Percentiles rank a stretch among this genome's conserved stretches.
Conservation (phyloP, 2,329 filamentous ascomycete genomes). For the Fusarium chuoi region DNA sequence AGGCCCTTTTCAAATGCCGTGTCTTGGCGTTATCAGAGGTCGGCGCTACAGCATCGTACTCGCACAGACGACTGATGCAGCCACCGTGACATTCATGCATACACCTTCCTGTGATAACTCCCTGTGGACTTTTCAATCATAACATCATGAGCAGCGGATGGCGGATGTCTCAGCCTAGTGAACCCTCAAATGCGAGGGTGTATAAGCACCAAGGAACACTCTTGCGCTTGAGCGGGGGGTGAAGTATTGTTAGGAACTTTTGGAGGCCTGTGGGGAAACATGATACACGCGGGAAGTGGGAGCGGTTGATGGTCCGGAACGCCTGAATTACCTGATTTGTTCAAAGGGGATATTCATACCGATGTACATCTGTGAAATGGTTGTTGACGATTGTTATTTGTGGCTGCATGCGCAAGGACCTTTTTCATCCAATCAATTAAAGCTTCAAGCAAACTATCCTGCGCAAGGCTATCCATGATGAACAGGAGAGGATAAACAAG, state of each 20-base stretch:
- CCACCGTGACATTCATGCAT: not conserved
- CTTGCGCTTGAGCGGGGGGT: not conserved
- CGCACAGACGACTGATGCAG: fast-evolving
- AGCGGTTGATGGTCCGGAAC: fast-evolving
- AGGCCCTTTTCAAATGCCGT: fast-evolving
- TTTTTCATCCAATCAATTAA: not conserved
- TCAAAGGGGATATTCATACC: no score
- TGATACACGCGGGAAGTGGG: fast-evolving
- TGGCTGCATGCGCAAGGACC: no score
- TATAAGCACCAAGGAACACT: no score
- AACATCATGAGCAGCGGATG: fast-evolving
- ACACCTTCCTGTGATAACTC: no score
- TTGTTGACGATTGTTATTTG: fast-evolving
- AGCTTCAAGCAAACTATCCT: fast-evolving
- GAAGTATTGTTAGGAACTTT: not conserved
- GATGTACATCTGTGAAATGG: not conserved
- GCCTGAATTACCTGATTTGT: fast-evolving
- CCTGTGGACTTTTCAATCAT: fast-evolving
- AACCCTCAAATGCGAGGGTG: not conserved
- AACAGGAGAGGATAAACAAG: fast-evolving
- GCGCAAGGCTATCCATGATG: fast-evolving
- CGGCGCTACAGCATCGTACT: not conserved
- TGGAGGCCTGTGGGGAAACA: not conserved
- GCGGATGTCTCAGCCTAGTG: not conserved
- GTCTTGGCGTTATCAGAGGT: not conserved